Conservation (phyloP, 2,329 filamentous ascomycete species). For the Stachybotrys elegans region DNA sequence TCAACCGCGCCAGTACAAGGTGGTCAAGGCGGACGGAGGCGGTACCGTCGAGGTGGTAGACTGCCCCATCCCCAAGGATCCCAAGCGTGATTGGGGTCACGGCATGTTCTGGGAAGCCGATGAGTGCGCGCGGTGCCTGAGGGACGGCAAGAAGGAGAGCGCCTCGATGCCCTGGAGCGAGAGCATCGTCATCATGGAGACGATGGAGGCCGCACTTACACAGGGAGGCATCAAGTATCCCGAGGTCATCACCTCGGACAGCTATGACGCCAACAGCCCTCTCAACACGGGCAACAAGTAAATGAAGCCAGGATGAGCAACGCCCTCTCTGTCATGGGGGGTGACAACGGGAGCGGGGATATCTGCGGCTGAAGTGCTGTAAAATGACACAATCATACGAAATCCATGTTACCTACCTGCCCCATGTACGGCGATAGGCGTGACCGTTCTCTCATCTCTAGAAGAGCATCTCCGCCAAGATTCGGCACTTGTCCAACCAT, state of each 20-base stretch:
- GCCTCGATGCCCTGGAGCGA: slow-evolving; percentile 65
- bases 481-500: too few relatives aligned
- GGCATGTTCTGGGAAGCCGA: slow-evolving; percentile 91
- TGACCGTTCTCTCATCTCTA: too few relatives aligned
- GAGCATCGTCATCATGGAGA: slow-evolving; percentile 80
- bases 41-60: slow-evolving; percentile 45
- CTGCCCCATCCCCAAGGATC: slow-evolving; percentile 48
- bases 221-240: slow-evolving; percentile 51
- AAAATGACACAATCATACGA: too few relatives aligned
- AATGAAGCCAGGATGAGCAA: slow-evolving; percentile 2
- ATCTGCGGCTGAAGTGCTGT: too few relatives aligned
- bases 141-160: slow-evolving; percentile 75
- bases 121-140: slow-evolving; percentile 68
- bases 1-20: slow-evolving; percentile 59
- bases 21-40: slow-evolving; percentile 51
- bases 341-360: too few relatives aligned
- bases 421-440: too few relatives aligned
- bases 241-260: slow-evolving; percentile 50
- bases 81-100: slow-evolving; percentile 53
- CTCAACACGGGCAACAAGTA: slow-evolving; percentile 50
- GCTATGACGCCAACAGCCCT: slow-evolving; percentile 56
- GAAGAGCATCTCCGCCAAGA: too few relatives aligned
- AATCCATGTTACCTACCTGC: too few relatives aligned
- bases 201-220: slow-evolving; percentile 51
- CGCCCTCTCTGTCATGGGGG: too few relatives aligned